phyloP scores from a whole-genome alignment of 192 early-diverging fungal genomes.

The Spizellomyces sp. region DNA sequence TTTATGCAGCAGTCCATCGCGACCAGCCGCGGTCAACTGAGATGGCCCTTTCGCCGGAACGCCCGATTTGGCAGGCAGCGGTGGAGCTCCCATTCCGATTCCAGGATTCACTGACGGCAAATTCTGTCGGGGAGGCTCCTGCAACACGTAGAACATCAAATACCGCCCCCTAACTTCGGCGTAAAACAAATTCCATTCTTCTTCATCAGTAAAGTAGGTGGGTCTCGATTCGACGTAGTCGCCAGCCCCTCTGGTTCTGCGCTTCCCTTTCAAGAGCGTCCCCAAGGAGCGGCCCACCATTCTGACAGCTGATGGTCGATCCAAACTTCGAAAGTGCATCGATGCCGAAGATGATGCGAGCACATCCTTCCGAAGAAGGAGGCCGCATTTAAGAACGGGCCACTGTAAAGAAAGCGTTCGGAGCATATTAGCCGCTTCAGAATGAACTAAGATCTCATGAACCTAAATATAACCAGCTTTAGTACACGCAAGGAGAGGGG shows the following conservation, averaged over 20 bases:
- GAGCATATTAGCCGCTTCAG: neutral
- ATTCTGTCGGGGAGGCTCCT: slow-evolving; percentile 10
- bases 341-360: slow-evolving; percentile 11
- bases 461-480: too few species aligned
- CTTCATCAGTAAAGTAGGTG: slow-evolving; percentile 19
- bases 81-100: too few species aligned
- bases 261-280: slow-evolving; percentile 18
- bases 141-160: slow-evolving; percentile 48
- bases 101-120: neutral
- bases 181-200: slow-evolving; percentile 47
- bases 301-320: slow-evolving; percentile 1
- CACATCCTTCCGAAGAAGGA: slow-evolving; percentile 39
- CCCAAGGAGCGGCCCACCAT: slow-evolving; percentile 13
- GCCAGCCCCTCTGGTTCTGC: neutral
- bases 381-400: slow-evolving; percentile 43
- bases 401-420: slow-evolving; percentile 1
- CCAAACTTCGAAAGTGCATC: neutral
- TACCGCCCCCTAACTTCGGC: slow-evolving; percentile 49
- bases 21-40: too few species aligned
- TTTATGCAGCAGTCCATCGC: slow-evolving; percentile 6
- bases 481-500: too few species aligned
- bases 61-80: too few species aligned
- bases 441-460: too few species aligned
- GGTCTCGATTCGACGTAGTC: neutral
- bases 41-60: too few species aligned